A percentile compares a stretch with the other conserved stretches of the same genome.
These are phyloP conservation scores for Mycena chlorophos DNA, from an alignment of 768 basidiomycete species.

Conservation along the genomic window DNA sequence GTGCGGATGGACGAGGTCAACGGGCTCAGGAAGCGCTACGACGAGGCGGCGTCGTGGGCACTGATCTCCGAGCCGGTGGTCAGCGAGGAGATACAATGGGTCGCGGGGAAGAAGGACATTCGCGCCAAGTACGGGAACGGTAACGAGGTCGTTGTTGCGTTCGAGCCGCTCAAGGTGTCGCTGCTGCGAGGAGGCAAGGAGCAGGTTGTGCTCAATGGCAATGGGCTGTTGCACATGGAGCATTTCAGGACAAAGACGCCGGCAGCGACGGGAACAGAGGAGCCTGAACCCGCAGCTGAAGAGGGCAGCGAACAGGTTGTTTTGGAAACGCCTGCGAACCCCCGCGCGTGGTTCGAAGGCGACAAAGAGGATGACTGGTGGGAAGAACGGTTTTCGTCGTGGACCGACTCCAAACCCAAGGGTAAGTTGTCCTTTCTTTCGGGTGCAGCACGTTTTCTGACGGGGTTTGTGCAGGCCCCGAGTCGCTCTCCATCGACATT, in stretches of 20 bases:
- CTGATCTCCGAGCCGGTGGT: slow-evolving; percentile 70
- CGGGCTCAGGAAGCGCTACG: slow-evolving; percentile 80
- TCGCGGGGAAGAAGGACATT: slow-evolving; percentile 60
- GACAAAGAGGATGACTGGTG: slow-evolving; percentile 81
- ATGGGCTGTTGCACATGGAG: slow-evolving; percentile 94
- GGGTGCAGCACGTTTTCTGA: neutral
- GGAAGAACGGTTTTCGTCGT: slow-evolving; percentile 84
- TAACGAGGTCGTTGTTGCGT: slow-evolving; percentile 68
- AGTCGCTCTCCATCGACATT: slow-evolving; percentile 90
- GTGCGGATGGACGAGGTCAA: slow-evolving; percentile 89
- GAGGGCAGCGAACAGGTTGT: slow-evolving; percentile 49
- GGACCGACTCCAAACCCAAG: slow-evolving; percentile 95
- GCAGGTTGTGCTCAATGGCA: slow-evolving; percentile 87
- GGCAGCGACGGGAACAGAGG: slow-evolving; percentile 42
- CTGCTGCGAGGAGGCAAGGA: slow-evolving; percentile 74
- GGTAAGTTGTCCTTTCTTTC: slow-evolving; percentile 46
- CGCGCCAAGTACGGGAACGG: slow-evolving; percentile 61
- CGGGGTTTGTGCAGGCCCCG: slow-evolving; percentile 69
- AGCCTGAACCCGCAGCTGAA: slow-evolving; percentile 36
- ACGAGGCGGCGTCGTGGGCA: slow-evolving; percentile 91
- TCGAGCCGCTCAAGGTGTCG: slow-evolving; percentile 73
- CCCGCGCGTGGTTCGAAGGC: slow-evolving; percentile 85
- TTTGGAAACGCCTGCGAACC: slow-evolving; percentile 29
- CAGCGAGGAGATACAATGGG: slow-evolving; percentile 63
- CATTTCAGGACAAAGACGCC: slow-evolving; percentile 81